Percentiles rank a stretch among this genome's conserved stretches.
Conservation (phyloP, 2,329 filamentous ascomycete genomes). For the Botryotinia calthae region DNA sequence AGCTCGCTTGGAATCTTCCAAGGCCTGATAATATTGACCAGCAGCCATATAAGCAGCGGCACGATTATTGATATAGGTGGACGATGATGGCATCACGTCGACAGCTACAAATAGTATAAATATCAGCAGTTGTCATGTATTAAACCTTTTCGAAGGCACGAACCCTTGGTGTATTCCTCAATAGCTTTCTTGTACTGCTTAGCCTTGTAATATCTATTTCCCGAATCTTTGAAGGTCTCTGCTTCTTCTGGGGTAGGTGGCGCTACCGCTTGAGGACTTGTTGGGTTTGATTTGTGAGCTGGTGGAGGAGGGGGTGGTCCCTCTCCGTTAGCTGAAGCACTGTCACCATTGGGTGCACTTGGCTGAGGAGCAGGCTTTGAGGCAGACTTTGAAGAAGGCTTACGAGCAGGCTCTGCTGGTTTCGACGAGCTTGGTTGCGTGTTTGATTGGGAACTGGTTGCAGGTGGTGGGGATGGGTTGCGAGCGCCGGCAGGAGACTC, state of each 20-base stretch:
- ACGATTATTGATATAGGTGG: constrained; percentile 91
- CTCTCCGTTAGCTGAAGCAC: constrained; percentile 27
- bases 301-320: constrained; percentile 61
- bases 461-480: constrained; percentile 53
- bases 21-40: constrained; percentile 71
- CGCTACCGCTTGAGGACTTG: constrained; percentile 53
- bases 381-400: constrained; percentile 36
- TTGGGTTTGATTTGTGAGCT: constrained; percentile 65
- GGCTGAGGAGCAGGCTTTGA: constrained; percentile 38
- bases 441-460: constrained; percentile 36
- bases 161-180: constrained; percentile 93
- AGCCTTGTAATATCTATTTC: constrained; percentile 97
- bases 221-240: constrained; percentile 85
- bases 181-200: constrained; percentile 86
- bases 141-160: neutral
- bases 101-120: constrained; percentile 61
- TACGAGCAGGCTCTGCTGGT: constrained; percentile 41
- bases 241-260: constrained; percentile 61
- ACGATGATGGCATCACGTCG: constrained; percentile 77
- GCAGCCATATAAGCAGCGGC: constrained; percentile 92
- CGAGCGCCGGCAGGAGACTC: constrained; percentile 50
- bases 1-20: constrained; percentile 83
- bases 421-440: constrained; percentile 23
- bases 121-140: constrained; percentile 19
- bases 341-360: constrained; percentile 44